A percentile compares a stretch with the other conserved stretches of the same genome.
phyloP scores from a whole-genome alignment of 225 moss, liverwort and hornwort genomes.

The Straminergon stramineum region DNA sequence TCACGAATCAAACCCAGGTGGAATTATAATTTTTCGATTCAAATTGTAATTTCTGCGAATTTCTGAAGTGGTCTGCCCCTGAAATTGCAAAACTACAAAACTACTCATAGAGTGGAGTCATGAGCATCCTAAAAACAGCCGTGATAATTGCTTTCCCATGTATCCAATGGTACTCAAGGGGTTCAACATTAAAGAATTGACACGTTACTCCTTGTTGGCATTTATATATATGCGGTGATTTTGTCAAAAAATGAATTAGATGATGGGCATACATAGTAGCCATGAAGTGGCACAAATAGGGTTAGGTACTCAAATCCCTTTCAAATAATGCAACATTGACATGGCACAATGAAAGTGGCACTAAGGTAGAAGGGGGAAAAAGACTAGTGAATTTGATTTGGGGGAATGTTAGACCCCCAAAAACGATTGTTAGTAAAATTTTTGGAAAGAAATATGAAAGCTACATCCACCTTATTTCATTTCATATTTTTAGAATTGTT shows the following conservation, averaged over 20 bases:
- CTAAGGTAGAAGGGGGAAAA: neutral
- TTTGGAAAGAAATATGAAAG: neutral
- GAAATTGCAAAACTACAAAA: no score
- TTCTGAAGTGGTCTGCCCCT: neutral
- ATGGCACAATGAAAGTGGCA: neutral
- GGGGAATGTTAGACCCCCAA: neutral
- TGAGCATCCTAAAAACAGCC: no score
- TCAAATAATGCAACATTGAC: neutral
- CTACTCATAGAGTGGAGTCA: no score
- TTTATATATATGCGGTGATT: no score
- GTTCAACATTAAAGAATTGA: no score
- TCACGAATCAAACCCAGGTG: neutral
- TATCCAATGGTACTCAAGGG: no score
- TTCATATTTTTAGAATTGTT: neutral
- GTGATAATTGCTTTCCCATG: no score
- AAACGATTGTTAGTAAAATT: neutral
- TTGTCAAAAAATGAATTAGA: no score
- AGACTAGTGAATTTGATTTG: neutral
- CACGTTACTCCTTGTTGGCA: no score
- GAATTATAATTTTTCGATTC: neutral
- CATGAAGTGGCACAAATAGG: neutral
- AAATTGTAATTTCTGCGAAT: neutral
- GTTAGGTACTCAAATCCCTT: neutral
- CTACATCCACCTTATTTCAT: neutral
- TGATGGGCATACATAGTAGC: no score